Base-by-base conservation (phyloP, 176 grass and related monocot genomes). In the Alopecurus myosuroides region DNA sequence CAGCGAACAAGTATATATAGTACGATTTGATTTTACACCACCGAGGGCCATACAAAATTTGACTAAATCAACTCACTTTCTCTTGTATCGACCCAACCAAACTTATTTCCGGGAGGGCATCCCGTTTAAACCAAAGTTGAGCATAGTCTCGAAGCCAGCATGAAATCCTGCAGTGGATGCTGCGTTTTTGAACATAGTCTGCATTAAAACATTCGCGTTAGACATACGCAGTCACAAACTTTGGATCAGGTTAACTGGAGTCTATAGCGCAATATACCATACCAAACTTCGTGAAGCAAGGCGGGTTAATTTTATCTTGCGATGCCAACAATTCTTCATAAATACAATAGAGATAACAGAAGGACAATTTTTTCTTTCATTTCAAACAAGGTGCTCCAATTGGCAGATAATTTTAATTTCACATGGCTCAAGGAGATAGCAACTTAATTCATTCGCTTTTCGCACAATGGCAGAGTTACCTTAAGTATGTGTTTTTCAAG, bases 101-200 rank as follows among this genome's bases (percentile, higher is more conserved):
- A 19, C 73, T 88, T 88, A 94, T 37, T 82, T 72, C 70, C 36
- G 72, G 33, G 78, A 77, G 31, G 85, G 23, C 12, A 4, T 30
- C 26, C 82, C 82, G 8, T 73, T 64, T 80, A 85, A 80, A 78
- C 91, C 85, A 7, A 17, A 18, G 65, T 89, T 80, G 57, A 85
- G 76, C 71, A 89, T 87, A 70, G 77, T 70, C 39, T 93, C 46
- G 4, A 81, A 88, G 74, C 93, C 97, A 28, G 93, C 88, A 0
- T 89, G 64, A 78, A 90, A 94, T 79, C 93, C 93, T 28, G 86
- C 30, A 3, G 75, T 91, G 63, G 96, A 96, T 62, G 83, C 85
- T 73, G 84, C 44, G 81, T 91, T 99, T 82, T 96, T 96, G 85
- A 58, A 74, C 70, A 49, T 18, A 11, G 3, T 92, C 97, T 98